These are phyloP conservation scores for Xylaria acuta DNA, from an alignment of 495 filamentous ascomycete species.

Conservation along the genomic window DNA sequence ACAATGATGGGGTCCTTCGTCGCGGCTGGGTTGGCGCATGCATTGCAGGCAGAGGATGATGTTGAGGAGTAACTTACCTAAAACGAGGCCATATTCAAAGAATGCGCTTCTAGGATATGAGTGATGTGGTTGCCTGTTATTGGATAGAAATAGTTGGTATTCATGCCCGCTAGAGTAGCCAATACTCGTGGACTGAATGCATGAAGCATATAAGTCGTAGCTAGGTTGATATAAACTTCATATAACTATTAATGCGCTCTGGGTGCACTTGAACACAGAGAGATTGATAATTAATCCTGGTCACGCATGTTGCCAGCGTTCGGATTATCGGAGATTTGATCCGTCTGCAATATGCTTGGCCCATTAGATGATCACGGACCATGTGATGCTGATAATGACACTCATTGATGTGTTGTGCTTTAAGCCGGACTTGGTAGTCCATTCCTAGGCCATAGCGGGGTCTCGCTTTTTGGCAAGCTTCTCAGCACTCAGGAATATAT, in stretches of 20 bases:
- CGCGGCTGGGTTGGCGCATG: conserved; percentile 32
- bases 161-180: not conserved
- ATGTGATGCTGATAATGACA: not conserved
- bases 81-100: not conserved
- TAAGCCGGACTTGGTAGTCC: not conserved
- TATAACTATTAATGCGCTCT: not conserved
- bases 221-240: not conserved
- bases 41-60: conserved; percentile 35
- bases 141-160: not conserved
- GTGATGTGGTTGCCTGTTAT: not conserved
- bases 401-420: not conserved
- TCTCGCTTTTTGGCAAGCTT: not conserved
- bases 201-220: not conserved
- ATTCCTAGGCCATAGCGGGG: not conserved
- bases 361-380: not conserved
- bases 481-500: not conserved
- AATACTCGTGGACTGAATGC: not conserved
- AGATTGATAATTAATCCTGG: not conserved
- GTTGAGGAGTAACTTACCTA: conserved; percentile 17
- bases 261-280: not conserved
- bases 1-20: conserved; percentile 33
- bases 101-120: not conserved
- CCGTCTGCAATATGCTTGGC: not conserved
- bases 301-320: not conserved
- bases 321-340: not conserved